phyloP scores from a whole-genome alignment of 768 basidiomycete genomes.

The Lepiota brunneoincarnata region DNA sequence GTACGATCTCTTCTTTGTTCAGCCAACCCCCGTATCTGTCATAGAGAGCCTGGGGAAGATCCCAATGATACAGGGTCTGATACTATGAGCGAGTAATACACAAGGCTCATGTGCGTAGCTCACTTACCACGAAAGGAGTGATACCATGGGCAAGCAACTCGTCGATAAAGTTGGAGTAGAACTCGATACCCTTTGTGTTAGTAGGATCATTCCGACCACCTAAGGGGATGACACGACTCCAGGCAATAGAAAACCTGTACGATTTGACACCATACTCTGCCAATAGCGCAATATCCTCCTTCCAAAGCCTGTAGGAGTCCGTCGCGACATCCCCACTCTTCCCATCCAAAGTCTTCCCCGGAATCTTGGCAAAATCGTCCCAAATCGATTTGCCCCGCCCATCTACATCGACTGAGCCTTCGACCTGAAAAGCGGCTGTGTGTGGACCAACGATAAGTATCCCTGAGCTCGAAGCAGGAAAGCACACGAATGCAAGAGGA shows the following conservation, averaged over 20 bases:
- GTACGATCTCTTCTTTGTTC: conserved; percentile 66
- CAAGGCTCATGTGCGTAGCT: background rate
- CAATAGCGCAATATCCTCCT: conserved; percentile 63
- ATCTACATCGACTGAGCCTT: conserved; percentile 58
- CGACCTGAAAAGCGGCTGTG: conserved; percentile 69
- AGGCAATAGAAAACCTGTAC: conserved; percentile 76
- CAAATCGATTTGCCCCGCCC: conserved; percentile 71
- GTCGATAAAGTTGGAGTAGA: conserved; percentile 71
- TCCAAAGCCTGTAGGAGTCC: conserved; percentile 68
- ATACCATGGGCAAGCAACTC: conserved; percentile 61
- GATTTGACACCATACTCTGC: conserved; percentile 63
- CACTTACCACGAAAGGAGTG: conserved; percentile 61
- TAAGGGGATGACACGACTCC: conserved; percentile 73
- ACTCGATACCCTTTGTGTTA: conserved; percentile 66
- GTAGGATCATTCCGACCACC: conserved; percentile 73
- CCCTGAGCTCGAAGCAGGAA: conserved; percentile 3
- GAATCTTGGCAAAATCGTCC: conserved; percentile 66
- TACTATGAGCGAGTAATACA: conserved; percentile 1
- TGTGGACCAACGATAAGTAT: conserved; percentile 10
- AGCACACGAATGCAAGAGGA: background rate
- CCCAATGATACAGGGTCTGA: conserved; percentile 77
- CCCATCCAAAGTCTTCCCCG: conserved; percentile 71
- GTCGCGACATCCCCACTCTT: conserved; percentile 67
- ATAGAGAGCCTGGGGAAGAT: conserved; percentile 71
- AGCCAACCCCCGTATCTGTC: conserved; percentile 77